phyloP scores from a whole-genome alignment of 2,329 filamentous ascomycete genomes.

The Leptographium wingfieldii region DNA sequence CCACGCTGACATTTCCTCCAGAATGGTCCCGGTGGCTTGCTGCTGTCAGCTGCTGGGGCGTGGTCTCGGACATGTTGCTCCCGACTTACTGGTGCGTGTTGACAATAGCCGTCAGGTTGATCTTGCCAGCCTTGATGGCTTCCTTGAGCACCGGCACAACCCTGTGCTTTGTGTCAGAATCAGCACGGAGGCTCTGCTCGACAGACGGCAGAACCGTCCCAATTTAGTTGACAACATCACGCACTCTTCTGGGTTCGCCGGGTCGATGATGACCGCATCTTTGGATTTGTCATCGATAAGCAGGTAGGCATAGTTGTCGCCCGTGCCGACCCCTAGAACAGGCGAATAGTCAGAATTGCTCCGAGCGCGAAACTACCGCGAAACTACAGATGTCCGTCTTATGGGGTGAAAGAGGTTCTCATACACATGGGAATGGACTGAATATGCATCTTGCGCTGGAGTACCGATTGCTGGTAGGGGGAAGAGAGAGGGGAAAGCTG shows the following conservation, averaged over 20 bases:
- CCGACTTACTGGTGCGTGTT: constrained; percentile 85
- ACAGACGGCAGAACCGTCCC: not conserved
- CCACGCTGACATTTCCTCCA: constrained; percentile 77
- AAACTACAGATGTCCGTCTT: not conserved
- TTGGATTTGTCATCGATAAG: constrained; percentile 67
- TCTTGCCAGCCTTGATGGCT: constrained; percentile 54
- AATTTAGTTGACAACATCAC: constrained; percentile 15
- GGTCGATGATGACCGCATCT: constrained; percentile 68
- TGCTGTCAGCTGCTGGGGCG: not conserved
- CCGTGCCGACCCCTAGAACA: constrained; percentile 33
- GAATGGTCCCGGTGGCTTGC: constrained; percentile 84
- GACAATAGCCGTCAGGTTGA: constrained; percentile 79
- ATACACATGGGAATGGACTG: constrained; percentile 81
- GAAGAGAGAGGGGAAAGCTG: not conserved
- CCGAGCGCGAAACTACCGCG: constrained; percentile 35
- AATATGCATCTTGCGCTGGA: constrained; percentile 64
- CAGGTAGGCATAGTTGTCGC: constrained; percentile 79
- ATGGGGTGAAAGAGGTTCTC: constrained; percentile 15
- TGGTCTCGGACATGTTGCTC: not conserved
- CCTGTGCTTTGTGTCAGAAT: constrained; percentile 21
- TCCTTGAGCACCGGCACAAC: constrained; percentile 57
- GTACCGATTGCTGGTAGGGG: not conserved
- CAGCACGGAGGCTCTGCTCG: not conserved
- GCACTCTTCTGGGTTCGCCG: constrained; percentile 66
- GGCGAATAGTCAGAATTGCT: constrained; percentile 22